Base-by-base conservation (phyloP, 768 basidiomycete species). In the Rickenella mellea region DNA sequence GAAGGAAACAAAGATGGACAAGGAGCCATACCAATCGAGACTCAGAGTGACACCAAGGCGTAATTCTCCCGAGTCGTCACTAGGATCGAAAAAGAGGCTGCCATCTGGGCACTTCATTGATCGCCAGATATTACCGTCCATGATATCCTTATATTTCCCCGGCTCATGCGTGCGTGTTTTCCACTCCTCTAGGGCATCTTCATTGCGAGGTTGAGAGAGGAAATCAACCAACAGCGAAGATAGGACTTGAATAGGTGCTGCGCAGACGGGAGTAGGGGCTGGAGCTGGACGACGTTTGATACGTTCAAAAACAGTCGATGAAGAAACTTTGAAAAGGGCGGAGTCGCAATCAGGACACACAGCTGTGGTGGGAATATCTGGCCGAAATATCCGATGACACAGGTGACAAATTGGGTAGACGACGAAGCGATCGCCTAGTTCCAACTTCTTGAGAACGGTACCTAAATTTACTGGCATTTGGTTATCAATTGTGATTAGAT, bases 21-120 rank as follows among this genome's bases (percentile, higher is more conserved):
- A 26, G 42, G 28, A 21, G 3, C 39, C 57, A 26, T 41, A 65
- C 60, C 61, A 66, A 27, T 65, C 62, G 10, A 60, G 40, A 0
- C 61, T 59, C 11, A 56, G 43, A 0, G 55, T 54, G 0, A 64
- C 27, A 1, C 57, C 61, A 39, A 64, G 51, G 0, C 53, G 47
- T 1, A 63, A 50, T 40, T 63, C 59, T 0, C 55, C 56, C n/a
- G n/a, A n/a, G n/a, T n/a, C n/a, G 12, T 46, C 45, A 43, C 36
- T 37, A 1, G 49, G 10, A 9, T 9, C 9, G 19, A 37, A 37
- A 20, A 37, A 37, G 9, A 37, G 35, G 9, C 17, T 37, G 17
- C 35, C 35, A 37, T 37, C 19, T n/a, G 14, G 35, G 35, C 11
- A 9, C 21, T 37, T 37, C 35, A 37, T 20, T 20, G 10, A 11